These are phyloP conservation scores for Selaginella tamariscina DNA, from an alignment of 75 land plant species.

Conservation along the genomic window DNA sequence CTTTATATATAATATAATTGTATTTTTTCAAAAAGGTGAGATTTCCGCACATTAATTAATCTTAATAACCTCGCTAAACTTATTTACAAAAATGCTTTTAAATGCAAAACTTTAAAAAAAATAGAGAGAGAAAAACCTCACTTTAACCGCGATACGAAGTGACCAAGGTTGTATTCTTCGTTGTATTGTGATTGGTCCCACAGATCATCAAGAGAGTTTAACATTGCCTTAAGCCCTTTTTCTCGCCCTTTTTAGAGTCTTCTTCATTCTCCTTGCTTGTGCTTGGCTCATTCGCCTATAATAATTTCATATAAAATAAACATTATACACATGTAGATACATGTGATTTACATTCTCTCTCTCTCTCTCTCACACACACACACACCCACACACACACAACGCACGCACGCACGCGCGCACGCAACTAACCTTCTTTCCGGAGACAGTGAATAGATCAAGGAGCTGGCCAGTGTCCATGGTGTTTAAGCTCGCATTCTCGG, in stretches of 20 bases:
- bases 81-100: neutral
- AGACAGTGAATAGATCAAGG: constrained; percentile 79
- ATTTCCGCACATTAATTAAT: no score
- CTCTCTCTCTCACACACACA: no score
- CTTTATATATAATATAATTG: neutral
- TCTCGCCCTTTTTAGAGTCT: constrained; percentile 26
- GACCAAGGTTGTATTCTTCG: constrained; percentile 88
- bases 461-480: constrained; percentile 93
- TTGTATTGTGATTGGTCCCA: constrained; percentile 98
- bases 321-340: neutral
- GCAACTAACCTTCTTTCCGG: constrained; percentile 56
- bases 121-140: neutral
- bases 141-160: constrained; percentile 73
- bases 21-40: neutral
- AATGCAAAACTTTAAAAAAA: neutral
- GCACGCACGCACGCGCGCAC: no score
- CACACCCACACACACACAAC: no score
- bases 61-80: no score
- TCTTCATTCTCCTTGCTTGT: constrained; percentile 21
- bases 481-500: constrained; percentile 88
- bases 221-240: constrained; percentile 77
- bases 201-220: constrained; percentile 67
- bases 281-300: constrained; percentile 28
- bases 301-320: neutral
- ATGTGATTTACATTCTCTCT: neutral